phyloP scores from a whole-genome alignment of 768 basidiomycete species.

The Boletus tomentosulus region DNA sequence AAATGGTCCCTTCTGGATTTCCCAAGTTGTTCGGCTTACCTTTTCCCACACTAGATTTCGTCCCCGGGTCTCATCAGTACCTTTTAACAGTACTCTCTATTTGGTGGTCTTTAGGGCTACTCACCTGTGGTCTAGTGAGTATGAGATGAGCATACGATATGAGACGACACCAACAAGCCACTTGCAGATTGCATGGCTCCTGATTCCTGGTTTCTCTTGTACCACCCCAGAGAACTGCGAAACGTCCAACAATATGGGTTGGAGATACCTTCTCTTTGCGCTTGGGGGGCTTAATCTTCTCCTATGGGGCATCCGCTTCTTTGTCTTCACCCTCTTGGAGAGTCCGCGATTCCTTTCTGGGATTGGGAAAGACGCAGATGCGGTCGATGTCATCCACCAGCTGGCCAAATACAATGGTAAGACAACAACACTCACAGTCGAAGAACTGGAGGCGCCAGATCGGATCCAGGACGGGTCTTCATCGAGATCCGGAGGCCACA shows the following conservation, averaged over 20 bases:
- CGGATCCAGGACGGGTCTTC: conserved; percentile 8
- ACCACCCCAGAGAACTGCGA: conserved; percentile 32
- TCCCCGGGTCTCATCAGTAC: conserved; percentile 54
- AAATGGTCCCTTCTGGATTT: background rate
- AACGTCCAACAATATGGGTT: conserved; percentile 54
- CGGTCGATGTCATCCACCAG: conserved; percentile 43
- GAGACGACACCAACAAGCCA: conserved; percentile 15
- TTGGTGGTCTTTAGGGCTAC: conserved; percentile 57
- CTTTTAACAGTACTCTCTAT: conserved; percentile 53
- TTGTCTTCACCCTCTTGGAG: conserved; percentile 50
- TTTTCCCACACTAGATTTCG: conserved; percentile 36
- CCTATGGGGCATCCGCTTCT: conserved; percentile 49
- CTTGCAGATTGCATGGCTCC: conserved; percentile 53
- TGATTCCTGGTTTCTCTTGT: conserved; percentile 55
- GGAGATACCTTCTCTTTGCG: conserved; percentile 55
- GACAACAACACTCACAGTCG: conserved; percentile 38
- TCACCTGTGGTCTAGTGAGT: conserved; percentile 44
- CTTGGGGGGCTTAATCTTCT: conserved; percentile 51
- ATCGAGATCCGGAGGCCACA: conserved; percentile 13
- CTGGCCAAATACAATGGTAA: conserved; percentile 50
- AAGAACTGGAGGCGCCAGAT: conserved; percentile 39
- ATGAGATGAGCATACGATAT: background rate
- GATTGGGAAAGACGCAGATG: conserved; percentile 48
- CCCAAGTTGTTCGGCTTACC: background rate
- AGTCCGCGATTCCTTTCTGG: conserved; percentile 57